Base-by-base conservation (phyloP, 768 basidiomycete species). In the Sporobolomyces pararoseus region DNA sequence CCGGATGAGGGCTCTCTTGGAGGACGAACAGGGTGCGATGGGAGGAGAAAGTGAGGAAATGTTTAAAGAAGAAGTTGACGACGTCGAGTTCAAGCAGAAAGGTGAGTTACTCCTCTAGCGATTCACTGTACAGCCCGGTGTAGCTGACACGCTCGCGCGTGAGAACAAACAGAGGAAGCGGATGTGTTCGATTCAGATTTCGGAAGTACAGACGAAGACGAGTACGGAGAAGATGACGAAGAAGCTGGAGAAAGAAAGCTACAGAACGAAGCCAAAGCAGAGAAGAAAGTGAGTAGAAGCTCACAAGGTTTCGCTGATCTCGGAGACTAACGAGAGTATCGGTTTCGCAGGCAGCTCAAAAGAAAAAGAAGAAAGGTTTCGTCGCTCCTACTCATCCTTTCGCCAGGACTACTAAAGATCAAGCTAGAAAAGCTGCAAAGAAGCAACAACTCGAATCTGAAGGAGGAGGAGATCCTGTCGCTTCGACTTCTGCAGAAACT, bases 101-200 rank as follows among this genome's bases (percentile, higher is more conserved):
- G 88, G 89, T 87, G 68, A 42, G 74, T 29, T 13, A 7, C 16
- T 42, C 7, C 16, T 55, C 46, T 27, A 39, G n/a, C 35, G n/a
- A 32, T 14, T 16, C 13, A 37, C 58, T 32, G n/a, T 31, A 25
- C 19, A 29, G 3, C 16, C n/a, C n/a, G n/a, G n/a, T n/a, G 3
- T 31, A 64, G 27, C 60, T 62, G 60, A 71, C 39, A n/a, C 58
- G 16, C 10, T 17, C 13, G 12, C 14, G 14, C 31, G 16, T 1
- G 23, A 19, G 27, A 27, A 10, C 35, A 25, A 55, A 54, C 75
- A 90, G 90, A 89, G 60, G 90, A 93, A 78, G 86, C 89, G 73
- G 90, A 91, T 75, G 78, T 87, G 12, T 89, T 90, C 68, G 89
- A 84, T 72, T 89, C 88, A 14, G 90, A 92, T 78, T 92, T 93